These are phyloP conservation scores for Fomes fomentarius DNA, from an alignment of 1,284 basidiomycete species.

Conservation along the genomic window DNA sequence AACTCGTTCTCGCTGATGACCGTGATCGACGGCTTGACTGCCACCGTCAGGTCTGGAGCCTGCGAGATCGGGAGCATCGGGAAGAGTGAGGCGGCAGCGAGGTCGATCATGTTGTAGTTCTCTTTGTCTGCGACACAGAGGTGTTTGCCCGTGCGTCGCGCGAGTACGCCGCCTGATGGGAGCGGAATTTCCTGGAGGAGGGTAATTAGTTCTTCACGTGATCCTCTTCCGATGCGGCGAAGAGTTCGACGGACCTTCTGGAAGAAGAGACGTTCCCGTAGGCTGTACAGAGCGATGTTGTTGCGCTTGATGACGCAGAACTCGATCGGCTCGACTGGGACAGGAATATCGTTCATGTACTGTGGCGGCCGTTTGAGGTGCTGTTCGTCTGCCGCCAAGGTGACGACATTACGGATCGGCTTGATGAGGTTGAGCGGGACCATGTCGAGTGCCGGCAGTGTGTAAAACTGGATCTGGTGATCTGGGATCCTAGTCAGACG, in stretches of 20 bases:
- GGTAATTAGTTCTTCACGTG: too few species aligned
- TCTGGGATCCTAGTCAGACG: constrained; percentile 46
- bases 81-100: constrained; percentile 67
- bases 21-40: constrained; percentile 72
- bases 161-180: constrained; percentile 61
- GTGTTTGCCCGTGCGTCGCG: constrained; percentile 64
- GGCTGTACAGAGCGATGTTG: constrained; percentile 67
- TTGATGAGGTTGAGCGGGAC: constrained; percentile 62
- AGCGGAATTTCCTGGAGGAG: constrained; percentile 77
- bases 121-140: constrained; percentile 79
- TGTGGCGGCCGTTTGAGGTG: constrained; percentile 62
- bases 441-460: constrained; percentile 77
- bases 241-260: constrained; percentile 66
- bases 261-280: constrained; percentile 62
- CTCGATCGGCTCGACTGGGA: constrained; percentile 62
- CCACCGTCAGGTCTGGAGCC: constrained; percentile 43
- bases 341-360: constrained; percentile 40
- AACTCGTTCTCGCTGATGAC: constrained; percentile 82
- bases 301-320: constrained; percentile 80
- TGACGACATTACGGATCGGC: constrained; percentile 77
- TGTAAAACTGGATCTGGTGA: constrained; percentile 78
- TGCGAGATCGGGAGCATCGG: constrained; percentile 82
- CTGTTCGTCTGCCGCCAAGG: constrained; percentile 81
- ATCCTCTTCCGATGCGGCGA: too few species aligned
- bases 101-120: constrained; percentile 78